Base-by-base conservation (phyloP, 2,329 filamentous ascomycete genomes). In the Lasiodiplodia citricola region DNA sequence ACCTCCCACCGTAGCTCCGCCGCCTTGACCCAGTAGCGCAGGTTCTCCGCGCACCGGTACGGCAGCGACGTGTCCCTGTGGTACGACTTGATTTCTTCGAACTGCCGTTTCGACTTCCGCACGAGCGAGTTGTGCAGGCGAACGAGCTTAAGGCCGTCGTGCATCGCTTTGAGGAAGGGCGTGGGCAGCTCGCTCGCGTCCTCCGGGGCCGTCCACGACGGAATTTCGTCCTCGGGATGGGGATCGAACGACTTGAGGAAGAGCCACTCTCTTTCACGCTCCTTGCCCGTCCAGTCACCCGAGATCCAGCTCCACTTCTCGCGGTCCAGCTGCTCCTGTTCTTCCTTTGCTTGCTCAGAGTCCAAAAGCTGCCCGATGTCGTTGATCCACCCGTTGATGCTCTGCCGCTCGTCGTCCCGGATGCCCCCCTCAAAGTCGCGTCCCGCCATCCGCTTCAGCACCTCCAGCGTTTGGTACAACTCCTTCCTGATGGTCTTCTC, bases 11-110 rank as follows among this genome's bases (percentile, higher is more conserved):
- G 89, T 69, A 98, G 85, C 82, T 99, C 94, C 8, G 94, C 94
- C 1, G 95, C 96, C 83, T 99, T 99, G 80, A 92, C 88, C 95
- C 96, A 99, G 84, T 92, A 99, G 51, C 94, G 89, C 70, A 99
- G 85, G 78, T 99, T 99, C 74, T 99, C 96, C 3, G 94, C 93
- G 71, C 91, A 91, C 60, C 96, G 91, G 79, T 99, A 99, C 0
- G 96, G 96, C 81, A 98, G 98, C 70, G 89, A 90, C 11, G 96
- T 95, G 79, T 99, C 94, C n/a, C 90, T 90, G 79, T 98, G 96
- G 79, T 91, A 97, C 11, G 87, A 87, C 68, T 93, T 93, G 76
- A 99, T 97, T 71, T 92, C 88, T 65, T 94, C 94, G 77, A 98
- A 98, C 8, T 92, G 92, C 37, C 93, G 87, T 76, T 91, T 90